Base-by-base conservation (phyloP, 768 basidiomycete genomes). In the Royoungia palumana region DNA sequence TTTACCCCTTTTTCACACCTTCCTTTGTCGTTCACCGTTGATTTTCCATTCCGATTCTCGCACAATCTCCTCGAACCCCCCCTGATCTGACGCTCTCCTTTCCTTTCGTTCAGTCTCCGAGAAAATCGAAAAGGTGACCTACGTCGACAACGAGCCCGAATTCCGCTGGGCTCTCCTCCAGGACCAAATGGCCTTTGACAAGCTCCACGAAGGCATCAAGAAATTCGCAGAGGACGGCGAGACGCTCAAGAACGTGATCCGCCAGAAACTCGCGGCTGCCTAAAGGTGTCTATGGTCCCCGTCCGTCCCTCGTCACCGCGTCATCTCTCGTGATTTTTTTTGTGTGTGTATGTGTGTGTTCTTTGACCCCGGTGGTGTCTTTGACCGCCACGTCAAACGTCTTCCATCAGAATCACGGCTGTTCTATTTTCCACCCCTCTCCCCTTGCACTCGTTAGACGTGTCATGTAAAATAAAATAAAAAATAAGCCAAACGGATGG, bases 111-210 rank as follows among this genome's bases (percentile, higher is more conserved):
- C 56, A 80, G 83, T 80, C 51, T 75, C 76, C 22, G 64, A 80
- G 60, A 75, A 74, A 37, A 74, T 83, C 49, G 77, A 81, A 34
- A 98, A 94, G 73, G 88, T 93, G 55, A 72, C 82, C 19, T 97
- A 63, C 78, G 63, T 99, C 67, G 82, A 97, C 76, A 83, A 96
- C 74, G 92, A 99, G 76, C 76, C 94, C 53, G 89, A 93, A 65
- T 98, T 98, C 90, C 86, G 91, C 51, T 96, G 94, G 94, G 58
- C 80, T 11, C 85, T 98, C 49, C 82, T 96, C 63, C 80, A 93
- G 64, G 94, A 97, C 71, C 73, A 79, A 66, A 96, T 97, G 94
- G 94, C 95, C n/a, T 95, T 93, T 66, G 95, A 97, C 70, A 97
- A 98, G 77, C 78, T 97, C 47, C 92, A 96, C 70, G 92, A 97